Percentiles rank a stretch among this genome's conserved stretches.
Conservation (phyloP, 345 rosid species). For the Pugionium dolabratum region DNA sequence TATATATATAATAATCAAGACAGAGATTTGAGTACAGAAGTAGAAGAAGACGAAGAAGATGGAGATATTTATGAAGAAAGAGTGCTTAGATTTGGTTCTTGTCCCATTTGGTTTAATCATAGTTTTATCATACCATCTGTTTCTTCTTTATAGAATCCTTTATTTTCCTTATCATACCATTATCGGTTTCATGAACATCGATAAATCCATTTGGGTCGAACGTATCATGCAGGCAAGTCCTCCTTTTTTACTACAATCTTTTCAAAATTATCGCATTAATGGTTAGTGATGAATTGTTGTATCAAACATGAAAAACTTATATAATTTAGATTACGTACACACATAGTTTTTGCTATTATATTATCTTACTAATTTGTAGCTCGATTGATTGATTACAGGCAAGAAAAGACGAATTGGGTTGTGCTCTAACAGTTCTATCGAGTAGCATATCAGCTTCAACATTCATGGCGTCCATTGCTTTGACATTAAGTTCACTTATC, state of each 20-base stretch:
- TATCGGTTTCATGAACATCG: constrained; percentile 66
- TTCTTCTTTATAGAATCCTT: constrained; percentile 60
- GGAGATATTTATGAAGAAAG: constrained; percentile 52
- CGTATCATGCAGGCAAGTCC: constrained; percentile 57
- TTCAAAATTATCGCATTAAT: too few species aligned
- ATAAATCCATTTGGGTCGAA: constrained; percentile 76
- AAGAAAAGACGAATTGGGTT: constrained; percentile 32
- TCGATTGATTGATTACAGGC: constrained; percentile 39
- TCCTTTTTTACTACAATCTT: constrained; percentile 13
- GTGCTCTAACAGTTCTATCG: constrained; percentile 52
- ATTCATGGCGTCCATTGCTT: constrained; percentile 54
- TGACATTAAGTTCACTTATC: constrained; percentile 71
- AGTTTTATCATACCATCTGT: constrained; percentile 62
- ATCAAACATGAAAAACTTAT: too few species aligned
- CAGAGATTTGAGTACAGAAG: constrained; percentile 14
- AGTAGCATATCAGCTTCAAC: constrained; percentile 68
- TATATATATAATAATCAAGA: constrained; percentile 6
- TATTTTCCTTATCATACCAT: constrained; percentile 62
- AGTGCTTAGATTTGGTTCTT: constrained; percentile 64
- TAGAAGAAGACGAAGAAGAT: constrained; percentile 27
- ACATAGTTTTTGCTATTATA: neutral
- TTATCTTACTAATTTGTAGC: too few species aligned
- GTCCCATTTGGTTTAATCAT: constrained; percentile 63
- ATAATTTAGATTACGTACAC: too few species aligned
- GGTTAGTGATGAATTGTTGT: too few species aligned